Percentiles rank a stretch among this genome's conserved stretches.
phyloP scores from a whole-genome alignment of 495 filamentous ascomycete genomes.

The Daldinia loculata region DNA sequence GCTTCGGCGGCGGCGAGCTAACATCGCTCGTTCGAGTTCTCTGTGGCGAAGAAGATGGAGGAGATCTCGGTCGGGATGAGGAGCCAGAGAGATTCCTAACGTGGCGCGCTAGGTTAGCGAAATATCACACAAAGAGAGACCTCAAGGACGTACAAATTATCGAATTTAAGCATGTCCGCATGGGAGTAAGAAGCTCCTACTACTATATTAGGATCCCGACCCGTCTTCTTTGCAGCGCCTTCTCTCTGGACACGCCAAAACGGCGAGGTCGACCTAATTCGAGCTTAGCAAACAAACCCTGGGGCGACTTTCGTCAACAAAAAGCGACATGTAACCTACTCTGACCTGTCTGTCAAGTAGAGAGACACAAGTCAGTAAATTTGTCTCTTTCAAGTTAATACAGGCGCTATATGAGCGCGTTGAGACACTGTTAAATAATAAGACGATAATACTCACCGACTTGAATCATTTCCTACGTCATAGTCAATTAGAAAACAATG shows the following conservation, averaged over 20 bases:
- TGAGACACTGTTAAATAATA: background rate
- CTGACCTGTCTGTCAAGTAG: constrained; percentile 63
- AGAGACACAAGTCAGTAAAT: constrained; percentile 36
- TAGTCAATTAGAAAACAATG: constrained; percentile 39
- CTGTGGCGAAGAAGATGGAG: constrained; percentile 52
- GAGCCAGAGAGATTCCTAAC: constrained; percentile 54
- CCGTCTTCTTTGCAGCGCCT: constrained; percentile 60
- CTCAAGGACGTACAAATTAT: constrained; percentile 64
- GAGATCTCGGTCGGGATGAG: constrained; percentile 60
- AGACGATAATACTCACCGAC: constrained; percentile 72
- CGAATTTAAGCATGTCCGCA: constrained; percentile 89
- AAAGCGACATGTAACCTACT: constrained; percentile 56
- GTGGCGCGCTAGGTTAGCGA: constrained; percentile 35
- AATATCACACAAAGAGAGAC: constrained; percentile 17
- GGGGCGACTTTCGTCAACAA: background rate
- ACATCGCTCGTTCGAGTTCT: constrained; percentile 51
- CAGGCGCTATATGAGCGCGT: constrained; percentile 31
- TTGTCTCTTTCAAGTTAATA: constrained; percentile 17
- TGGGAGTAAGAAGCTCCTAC: constrained; percentile 97
- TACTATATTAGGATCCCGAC: constrained; percentile 76
- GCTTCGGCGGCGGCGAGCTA: constrained; percentile 65
- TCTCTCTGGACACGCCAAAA: constrained; percentile 81
- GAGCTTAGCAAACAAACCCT: constrained; percentile 18
- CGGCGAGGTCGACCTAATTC: constrained; percentile 75
- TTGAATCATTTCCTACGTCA: constrained; percentile 95